Evolutionary conservation across 352 stramenopile genomes (phyloP).

Genomic region (Pythium insidiosum): DNA sequence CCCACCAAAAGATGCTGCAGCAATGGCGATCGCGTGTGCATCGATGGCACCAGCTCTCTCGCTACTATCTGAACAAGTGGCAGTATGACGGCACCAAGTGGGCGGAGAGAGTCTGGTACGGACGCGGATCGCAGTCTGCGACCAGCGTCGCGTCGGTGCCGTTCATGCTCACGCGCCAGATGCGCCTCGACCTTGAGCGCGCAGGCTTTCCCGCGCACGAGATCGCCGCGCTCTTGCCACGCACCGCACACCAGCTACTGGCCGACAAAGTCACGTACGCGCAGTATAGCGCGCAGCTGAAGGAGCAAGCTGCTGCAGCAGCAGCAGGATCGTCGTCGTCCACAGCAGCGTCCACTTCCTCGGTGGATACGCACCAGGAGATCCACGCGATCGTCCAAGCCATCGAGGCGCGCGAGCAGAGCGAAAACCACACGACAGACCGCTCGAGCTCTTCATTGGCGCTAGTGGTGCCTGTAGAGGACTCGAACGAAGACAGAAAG

Average conservation of each 20-base stretch:
- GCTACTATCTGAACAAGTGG: slow-evolving; percentile 82
- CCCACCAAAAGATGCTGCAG: slow-evolving; percentile 22
- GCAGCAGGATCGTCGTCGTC: slow-evolving; percentile 8
- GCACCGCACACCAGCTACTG: slow-evolving; percentile 47
- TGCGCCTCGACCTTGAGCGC: slow-evolving; percentile 51
- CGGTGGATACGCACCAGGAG: slow-evolving; percentile 7
- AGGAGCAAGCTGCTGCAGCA: slow-evolving; percentile 16
- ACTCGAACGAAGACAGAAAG: background rate
- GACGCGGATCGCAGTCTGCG: slow-evolving; percentile 28
- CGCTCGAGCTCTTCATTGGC: no score
- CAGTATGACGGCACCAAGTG: slow-evolving; percentile 75
- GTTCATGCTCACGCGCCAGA: slow-evolving; percentile 80
- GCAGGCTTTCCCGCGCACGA: slow-evolving; percentile 44
- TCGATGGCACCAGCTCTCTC: slow-evolving; percentile 55
- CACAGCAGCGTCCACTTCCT: slow-evolving; percentile 1
- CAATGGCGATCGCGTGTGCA: slow-evolving; percentile 33
- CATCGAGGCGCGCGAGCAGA: slow-evolving; percentile 6
- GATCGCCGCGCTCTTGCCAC: slow-evolving; percentile 55
- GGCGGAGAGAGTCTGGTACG: slow-evolving; percentile 65
- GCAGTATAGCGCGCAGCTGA: slow-evolving; percentile 33
- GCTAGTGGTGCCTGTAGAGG: background rate
- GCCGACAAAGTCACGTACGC: slow-evolving; percentile 46
- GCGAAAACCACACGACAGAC: background rate
- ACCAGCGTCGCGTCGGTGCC: slow-evolving; percentile 58
- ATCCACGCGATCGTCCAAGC: slow-evolving; percentile 15